phyloP scores from a whole-genome alignment of 805 yeast species.

The Saccharomyces kudriavzevii region DNA sequence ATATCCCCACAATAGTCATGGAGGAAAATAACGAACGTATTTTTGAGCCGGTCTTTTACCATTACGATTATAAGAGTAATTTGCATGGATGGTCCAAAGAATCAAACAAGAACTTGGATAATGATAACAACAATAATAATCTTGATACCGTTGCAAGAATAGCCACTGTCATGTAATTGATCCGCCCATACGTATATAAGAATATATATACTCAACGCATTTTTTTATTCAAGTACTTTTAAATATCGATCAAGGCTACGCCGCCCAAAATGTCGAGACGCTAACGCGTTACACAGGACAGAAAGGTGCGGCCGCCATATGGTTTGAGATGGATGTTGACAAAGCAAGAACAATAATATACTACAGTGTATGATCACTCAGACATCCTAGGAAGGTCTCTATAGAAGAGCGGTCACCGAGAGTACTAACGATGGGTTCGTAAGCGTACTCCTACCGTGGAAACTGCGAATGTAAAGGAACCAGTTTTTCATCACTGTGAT shows the following conservation, averaged over 20 bases:
- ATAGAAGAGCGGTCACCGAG: slow-evolving; percentile 71
- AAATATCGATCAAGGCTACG: no score
- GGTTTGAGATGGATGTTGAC: no score
- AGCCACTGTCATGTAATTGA: slow-evolving; percentile 12
- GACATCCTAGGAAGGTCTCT: slow-evolving; percentile 88
- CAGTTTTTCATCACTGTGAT: slow-evolving; percentile 65
- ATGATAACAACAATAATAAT: slow-evolving; percentile 7
- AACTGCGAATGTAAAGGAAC: slow-evolving; percentile 80
- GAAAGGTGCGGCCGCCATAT: no score
- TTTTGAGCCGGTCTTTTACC: slow-evolving; percentile 33
- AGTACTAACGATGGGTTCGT: slow-evolving; percentile 69
- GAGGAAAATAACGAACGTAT: slow-evolving; percentile 24
- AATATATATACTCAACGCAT: background rate
- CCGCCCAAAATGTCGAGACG: no score
- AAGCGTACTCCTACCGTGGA: slow-evolving; percentile 84
- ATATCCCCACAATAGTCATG: slow-evolving; percentile 30
- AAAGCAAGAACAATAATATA: background rate
- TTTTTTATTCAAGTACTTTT: background rate
- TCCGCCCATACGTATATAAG: background rate
- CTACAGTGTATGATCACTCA: slow-evolving; percentile 37
- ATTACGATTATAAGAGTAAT: slow-evolving; percentile 27
- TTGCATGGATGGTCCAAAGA: slow-evolving; percentile 25
- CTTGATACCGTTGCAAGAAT: slow-evolving; percentile 16
- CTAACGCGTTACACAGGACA: no score
- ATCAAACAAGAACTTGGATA: slow-evolving; percentile 5